Evolutionary conservation across 2,329 filamentous ascomycete species (phyloP).

Genomic region (Fonsecaea nubica): DNA sequence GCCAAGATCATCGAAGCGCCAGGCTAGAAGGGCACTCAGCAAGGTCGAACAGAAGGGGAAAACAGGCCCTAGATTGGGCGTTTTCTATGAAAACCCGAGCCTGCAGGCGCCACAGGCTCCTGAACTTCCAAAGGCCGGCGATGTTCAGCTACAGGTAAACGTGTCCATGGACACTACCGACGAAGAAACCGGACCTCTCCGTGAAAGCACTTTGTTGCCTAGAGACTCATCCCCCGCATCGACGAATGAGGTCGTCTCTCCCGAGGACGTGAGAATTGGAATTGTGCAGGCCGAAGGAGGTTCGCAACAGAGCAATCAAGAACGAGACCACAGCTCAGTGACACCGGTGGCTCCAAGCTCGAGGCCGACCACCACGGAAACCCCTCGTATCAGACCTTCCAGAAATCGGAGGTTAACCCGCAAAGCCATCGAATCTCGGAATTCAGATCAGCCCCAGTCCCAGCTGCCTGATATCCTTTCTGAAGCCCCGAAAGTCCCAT

Average conservation of each 20-base stretch:
- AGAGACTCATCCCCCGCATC: not conserved
- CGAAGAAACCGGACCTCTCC: constrained; percentile 10
- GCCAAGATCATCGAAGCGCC: constrained; percentile 7
- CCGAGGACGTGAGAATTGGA: not conserved
- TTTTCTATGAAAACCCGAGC: constrained; percentile 20
- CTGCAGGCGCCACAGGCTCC: not conserved
- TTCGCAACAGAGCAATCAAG: not conserved
- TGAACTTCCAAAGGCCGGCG: not conserved
- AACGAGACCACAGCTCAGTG: not conserved
- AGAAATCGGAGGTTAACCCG: constrained; percentile 23
- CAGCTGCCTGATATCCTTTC: not conserved
- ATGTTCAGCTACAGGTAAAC: not conserved
- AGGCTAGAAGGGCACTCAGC: not conserved
- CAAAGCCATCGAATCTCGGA: constrained; percentile 15
- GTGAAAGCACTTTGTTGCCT: not conserved
- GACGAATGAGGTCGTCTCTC: not conserved
- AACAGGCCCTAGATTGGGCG: constrained; percentile 18
- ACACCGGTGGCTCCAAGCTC: not conserved
- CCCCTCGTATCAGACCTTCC: not conserved
- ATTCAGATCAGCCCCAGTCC: not conserved
- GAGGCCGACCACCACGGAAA: not conserved
- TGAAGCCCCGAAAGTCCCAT: not conserved
- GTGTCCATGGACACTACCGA: constrained; percentile 13
- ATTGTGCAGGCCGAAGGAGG: not conserved
- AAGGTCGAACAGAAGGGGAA: constrained; percentile 5